Base-by-base conservation (phyloP, 805 yeast genomes). In the Candida boleticola region DNA sequence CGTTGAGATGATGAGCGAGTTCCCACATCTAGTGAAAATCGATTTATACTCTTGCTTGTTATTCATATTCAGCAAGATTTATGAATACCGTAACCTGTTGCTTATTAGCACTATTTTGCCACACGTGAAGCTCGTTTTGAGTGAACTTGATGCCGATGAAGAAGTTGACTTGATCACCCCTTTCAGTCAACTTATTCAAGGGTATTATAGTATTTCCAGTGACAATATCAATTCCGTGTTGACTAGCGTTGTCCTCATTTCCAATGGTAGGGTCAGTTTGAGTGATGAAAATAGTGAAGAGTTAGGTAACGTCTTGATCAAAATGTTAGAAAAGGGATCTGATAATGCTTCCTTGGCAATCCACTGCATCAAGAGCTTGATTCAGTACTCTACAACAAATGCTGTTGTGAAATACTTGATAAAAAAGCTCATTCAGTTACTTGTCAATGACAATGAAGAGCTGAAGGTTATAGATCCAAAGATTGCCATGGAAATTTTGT, bases 41-140 rank as follows among this genome's bases (percentile, higher is more conserved):
- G 98, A 92, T 57, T 63, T 92, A 22, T 79, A 79, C 54, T 75
- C 90, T 0, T 83, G 95, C 52, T 53, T 85, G 30, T 61, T 90
- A 19, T 82, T 74, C 51, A 73, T 84, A 5, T 75, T 85, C 43
- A 77, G 83, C 5, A 69, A 73, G 51, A 66, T 84, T 39, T 77
- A 76, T 54, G 75, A 77, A 51, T 65, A 53, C 45, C 52, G 60
- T 40, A 63, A 68, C 34, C 68, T 69, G 30, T 64, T 43, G 57
- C 64, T 51, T 53, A 60, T 68, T 20, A 80, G 88, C 0, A 68
- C 74, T 4, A 55, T 82, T 16, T 66, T 82, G 10, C 74, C 74
- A 1, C 57, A 61, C 46, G 56, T 71, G 53, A 71, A 68, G 47
- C 59, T 58, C 19, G 48, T 68, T 1, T 41, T 69, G 4, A 33